Evolutionary conservation across 1,139 yeast genomes (phyloP).

Genomic region (Yamadazyma kanchanaburiensis): DNA sequence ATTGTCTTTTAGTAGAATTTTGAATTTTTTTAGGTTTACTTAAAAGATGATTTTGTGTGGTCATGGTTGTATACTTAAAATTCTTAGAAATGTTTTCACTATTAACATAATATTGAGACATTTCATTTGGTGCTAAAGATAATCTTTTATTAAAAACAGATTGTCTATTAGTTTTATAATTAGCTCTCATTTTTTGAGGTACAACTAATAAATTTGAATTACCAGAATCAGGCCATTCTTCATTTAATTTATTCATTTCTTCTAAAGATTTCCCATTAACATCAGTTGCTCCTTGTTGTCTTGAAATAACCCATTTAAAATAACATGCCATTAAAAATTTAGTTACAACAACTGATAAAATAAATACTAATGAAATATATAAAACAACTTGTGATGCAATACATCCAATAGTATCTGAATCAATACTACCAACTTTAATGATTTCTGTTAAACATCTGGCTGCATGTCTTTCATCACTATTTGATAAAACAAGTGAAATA

Average conservation of each 20-base stretch:
- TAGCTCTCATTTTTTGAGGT: slow-evolving; percentile 49
- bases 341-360: slow-evolving; percentile 69
- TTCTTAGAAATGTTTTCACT: slow-evolving; percentile 36
- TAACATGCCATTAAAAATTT: slow-evolving; percentile 87
- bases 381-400: slow-evolving; percentile 85
- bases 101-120: slow-evolving; percentile 39
- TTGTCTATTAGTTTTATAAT: slow-evolving; percentile 46
- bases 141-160: slow-evolving; percentile 40
- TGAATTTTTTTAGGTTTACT: slow-evolving; percentile 9
- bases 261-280: slow-evolving; percentile 32
- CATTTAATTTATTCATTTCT: slow-evolving; percentile 59
- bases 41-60: slow-evolving; percentile 49
- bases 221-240: slow-evolving; percentile 60
- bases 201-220: slow-evolving; percentile 58
- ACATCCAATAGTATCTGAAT: slow-evolving; percentile 92
- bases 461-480: slow-evolving; percentile 61
- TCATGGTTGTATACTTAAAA: slow-evolving; percentile 54
- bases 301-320: slow-evolving; percentile 79
- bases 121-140: slow-evolving; percentile 40
- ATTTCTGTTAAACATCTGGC: slow-evolving; percentile 88
- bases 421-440: slow-evolving; percentile 83
- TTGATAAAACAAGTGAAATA: slow-evolving; percentile 71
- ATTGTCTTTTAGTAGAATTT: slow-evolving; percentile 10
- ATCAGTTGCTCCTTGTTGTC: slow-evolving; percentile 71
- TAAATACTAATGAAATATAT: slow-evolving; percentile 76